phyloP scores from a whole-genome alignment of 2,329 filamentous ascomycete species.

The Colletotrichum liriopes region DNA sequence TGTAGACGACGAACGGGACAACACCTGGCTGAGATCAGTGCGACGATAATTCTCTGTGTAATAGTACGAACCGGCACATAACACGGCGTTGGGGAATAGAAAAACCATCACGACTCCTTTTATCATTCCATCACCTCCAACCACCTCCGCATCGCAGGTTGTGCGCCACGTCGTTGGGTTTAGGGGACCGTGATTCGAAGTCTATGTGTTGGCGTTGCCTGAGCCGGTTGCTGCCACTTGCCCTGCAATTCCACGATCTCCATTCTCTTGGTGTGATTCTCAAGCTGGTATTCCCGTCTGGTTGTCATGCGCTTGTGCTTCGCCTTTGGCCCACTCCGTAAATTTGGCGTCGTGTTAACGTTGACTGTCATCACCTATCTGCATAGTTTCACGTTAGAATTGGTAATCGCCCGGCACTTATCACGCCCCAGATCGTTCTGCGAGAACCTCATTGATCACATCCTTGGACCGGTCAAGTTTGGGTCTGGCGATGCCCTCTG shows the following conservation, averaged over 20 bases:
- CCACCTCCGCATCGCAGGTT: neutral
- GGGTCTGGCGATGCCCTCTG: neutral
- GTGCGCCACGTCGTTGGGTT: neutral
- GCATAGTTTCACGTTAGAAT: too few relatives aligned
- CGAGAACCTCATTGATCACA: neutral
- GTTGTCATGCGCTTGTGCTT: neutral
- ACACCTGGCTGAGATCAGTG: slow-evolving; percentile 11
- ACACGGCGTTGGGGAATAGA: slow-evolving; percentile 43
- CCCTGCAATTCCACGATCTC: neutral
- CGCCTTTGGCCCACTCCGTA: too few relatives aligned
- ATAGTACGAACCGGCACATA: slow-evolving; percentile 41
- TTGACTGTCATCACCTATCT: too few relatives aligned
- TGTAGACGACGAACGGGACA: slow-evolving; percentile 54
- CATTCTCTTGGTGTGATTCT: neutral
- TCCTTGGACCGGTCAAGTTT: neutral
- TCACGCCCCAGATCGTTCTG: too few relatives aligned
- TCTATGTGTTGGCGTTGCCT: neutral
- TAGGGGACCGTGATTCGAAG: neutral
- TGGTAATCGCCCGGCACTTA: too few relatives aligned
- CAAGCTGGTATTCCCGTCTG: neutral
- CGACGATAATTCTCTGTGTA: slow-evolving; percentile 39
- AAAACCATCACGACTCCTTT: slow-evolving; percentile 35
- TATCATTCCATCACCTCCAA: neutral
- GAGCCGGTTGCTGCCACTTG: too few relatives aligned
- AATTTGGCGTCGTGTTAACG: too few relatives aligned